A percentile compares a stretch with the other conserved stretches of the same genome.
phyloP scores from a whole-genome alignment of 805 yeast genomes.

The Cyberlindnera euphorbiiphila region DNA sequence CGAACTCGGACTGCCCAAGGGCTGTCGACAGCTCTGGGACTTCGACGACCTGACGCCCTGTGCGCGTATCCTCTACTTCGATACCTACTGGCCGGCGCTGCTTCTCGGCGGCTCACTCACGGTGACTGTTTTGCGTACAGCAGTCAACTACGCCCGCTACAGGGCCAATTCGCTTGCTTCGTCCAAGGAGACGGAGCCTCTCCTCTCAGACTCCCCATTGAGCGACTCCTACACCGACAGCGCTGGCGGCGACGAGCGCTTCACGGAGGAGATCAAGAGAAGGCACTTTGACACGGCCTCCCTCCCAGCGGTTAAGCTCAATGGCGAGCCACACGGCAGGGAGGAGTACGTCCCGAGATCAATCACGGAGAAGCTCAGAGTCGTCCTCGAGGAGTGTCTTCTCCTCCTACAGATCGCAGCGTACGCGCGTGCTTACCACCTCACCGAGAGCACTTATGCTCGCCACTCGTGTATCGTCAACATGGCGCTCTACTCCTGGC shows the following conservation, averaged over 20 bases:
- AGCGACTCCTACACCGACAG: constrained; percentile 2
- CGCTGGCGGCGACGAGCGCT: constrained; percentile 6
- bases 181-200: constrained; percentile 20
- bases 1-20: constrained; percentile 9
- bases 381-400: constrained; percentile 44
- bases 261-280: constrained; percentile 37
- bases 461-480: constrained; percentile 11
- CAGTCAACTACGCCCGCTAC: constrained; percentile 10
- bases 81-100: constrained; percentile 34
- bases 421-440: constrained; percentile 28
- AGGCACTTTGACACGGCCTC: constrained; percentile 61
- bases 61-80: constrained; percentile 40
- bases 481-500: constrained; percentile 30
- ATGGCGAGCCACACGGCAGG: constrained; percentile 61
- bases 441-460: constrained; percentile 18
- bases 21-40: constrained; percentile 41
- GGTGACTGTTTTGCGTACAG: constrained; percentile 10
- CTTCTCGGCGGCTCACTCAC: constrained; percentile 27
- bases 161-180: neutral
- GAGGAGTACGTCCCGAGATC: constrained; percentile 45
- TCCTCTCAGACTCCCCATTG: constrained; percentile 6
- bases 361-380: constrained; percentile 49
- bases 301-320: constrained; percentile 47
- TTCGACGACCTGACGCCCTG: constrained; percentile 60
- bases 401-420: constrained; percentile 39